Evolutionary conservation across 139 green algal species (phyloP).

Genomic region (Pleodorina starrii): DNA sequence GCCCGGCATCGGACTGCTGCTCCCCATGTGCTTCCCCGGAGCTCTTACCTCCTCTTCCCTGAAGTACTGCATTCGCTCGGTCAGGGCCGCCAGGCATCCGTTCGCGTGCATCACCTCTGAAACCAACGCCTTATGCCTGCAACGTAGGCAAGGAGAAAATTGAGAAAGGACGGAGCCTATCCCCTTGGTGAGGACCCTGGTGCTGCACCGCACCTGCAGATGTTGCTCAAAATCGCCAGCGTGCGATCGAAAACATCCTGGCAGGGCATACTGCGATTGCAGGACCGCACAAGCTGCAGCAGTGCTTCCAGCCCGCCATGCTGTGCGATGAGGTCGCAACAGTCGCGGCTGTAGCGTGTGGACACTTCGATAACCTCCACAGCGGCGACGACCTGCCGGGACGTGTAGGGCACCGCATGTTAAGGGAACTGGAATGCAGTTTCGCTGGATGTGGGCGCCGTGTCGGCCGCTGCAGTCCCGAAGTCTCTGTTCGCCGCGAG

Average conservation of each 20-base stretch:
- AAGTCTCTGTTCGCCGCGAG: background rate
- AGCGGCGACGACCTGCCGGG: slow-evolving; percentile 59
- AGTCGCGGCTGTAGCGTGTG: slow-evolving; percentile 71
- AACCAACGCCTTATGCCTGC: slow-evolving; percentile 56
- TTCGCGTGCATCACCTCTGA: slow-evolving; percentile 59
- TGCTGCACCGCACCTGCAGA: slow-evolving; percentile 55
- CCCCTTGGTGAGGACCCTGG: background rate
- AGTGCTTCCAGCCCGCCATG: slow-evolving; percentile 61
- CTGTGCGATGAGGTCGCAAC: slow-evolving; percentile 69
- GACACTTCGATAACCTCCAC: slow-evolving; percentile 60
- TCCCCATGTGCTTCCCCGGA: no score
- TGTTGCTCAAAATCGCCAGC: slow-evolving; percentile 71
- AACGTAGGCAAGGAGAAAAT: background rate
- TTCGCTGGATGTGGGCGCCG: background rate
- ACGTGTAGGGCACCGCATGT: no score
- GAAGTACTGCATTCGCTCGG: slow-evolving; percentile 82
- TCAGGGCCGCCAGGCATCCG: slow-evolving; percentile 75
- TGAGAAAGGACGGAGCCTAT: no score
- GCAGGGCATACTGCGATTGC: slow-evolving; percentile 80
- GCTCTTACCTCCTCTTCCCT: slow-evolving; percentile 66
- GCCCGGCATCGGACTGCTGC: no score
- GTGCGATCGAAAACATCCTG: slow-evolving; percentile 63
- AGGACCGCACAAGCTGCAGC: slow-evolving; percentile 71
- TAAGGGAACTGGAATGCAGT: no score
- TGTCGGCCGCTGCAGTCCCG: no score